Evolutionary conservation across 2,329 filamentous ascomycete genomes (phyloP).

Genomic region (Penicillium sp.): DNA sequence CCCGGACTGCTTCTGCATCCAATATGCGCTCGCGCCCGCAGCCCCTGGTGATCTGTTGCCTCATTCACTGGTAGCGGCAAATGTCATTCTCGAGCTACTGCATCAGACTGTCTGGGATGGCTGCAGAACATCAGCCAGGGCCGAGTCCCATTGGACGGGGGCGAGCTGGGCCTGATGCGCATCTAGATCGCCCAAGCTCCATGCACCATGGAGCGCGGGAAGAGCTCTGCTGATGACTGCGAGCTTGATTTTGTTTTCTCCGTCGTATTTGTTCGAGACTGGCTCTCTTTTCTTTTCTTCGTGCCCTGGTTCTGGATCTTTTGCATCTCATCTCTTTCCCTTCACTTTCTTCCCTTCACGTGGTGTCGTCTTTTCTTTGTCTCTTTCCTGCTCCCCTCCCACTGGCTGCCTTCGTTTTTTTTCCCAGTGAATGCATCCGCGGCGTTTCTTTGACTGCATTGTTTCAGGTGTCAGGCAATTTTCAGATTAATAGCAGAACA

Average conservation of each 20-base stretch:
- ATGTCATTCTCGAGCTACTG: conserved; percentile 4
- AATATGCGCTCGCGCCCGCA: conserved; percentile 7
- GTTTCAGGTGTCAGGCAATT: conserved; percentile 21
- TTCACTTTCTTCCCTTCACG: background rate
- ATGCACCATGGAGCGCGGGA: background rate
- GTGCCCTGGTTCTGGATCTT: background rate
- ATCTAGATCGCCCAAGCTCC: conserved; percentile 6
- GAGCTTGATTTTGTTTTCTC: background rate
- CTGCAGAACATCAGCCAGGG: conserved; percentile 12
- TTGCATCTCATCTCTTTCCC: background rate
- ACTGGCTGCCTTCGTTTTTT: conserved; percentile 1
- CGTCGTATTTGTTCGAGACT: background rate
- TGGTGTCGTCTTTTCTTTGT: conserved; percentile 1
- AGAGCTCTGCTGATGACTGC: background rate
- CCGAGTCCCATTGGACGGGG: conserved; percentile 13
- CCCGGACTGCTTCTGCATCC: conserved; percentile 9
- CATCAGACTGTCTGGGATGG: conserved; percentile 16
- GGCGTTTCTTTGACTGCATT: conserved; percentile 17
- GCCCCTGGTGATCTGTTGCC: conserved; percentile 13
- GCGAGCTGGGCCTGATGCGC: conserved; percentile 1
- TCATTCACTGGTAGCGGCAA: conserved; percentile 1
- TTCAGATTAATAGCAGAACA: too few species aligned
- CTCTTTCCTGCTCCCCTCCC: background rate
- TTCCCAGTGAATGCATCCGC: conserved; percentile 4
- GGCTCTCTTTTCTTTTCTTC: conserved; percentile 5